Evolutionary conservation across 176 grass and related monocot species (phyloP), one percentile per base, ranked within the genome.

Genomic region (Eragrostis nindensis): DNA sequence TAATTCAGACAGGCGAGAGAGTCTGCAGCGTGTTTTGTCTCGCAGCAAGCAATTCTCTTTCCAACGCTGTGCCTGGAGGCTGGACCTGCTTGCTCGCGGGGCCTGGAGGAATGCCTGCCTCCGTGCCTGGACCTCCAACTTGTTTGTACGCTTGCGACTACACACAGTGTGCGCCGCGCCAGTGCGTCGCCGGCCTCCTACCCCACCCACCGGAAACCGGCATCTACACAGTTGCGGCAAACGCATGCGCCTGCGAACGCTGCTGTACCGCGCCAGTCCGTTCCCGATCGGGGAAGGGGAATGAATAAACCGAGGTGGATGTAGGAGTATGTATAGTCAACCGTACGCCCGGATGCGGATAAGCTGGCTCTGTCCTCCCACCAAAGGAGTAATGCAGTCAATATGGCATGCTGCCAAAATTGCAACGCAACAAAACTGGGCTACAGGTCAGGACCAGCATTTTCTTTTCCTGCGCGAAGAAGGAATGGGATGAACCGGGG

Each of bases 61-160:
- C 46, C 72, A 24, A 63, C 14, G 78, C 62, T 50, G 67, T 29
- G 5, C 39, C n/a, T 68, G 8, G 5, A 16, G 5, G 25, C n/a
- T 68, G 8, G 5, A 16, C 11, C 85, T 50, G 52, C 50, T 4
- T 77, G 74, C 48, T 62, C 41, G 83, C 27, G 24, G 66, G 16
- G 6, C 32, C 47, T n/a, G n/a, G n/a, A n/a, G n/a, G n/a, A n/a
- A n/a, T n/a, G n/a, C n/a, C n/a, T n/a, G 82, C 5, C 19, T 42
- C 32, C 46, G 12, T 36, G 32, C 52, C 66, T 43, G 30, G 19
- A 6, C 42, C 72, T 6, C 29, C 21, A 17, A 29, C 7, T 63
- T 80, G 85, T 87, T 63, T 80, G 85, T 87, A 82, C 3, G 32
- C 59, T 82, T 86, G 84, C 48, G 59, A 67, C 17, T 66, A 85